Evolutionary conservation across 78 protist genomes (phyloP), one percentile per base, ranked within the genome.

Genomic region (Anaeramoeba flamelloides): DNA sequence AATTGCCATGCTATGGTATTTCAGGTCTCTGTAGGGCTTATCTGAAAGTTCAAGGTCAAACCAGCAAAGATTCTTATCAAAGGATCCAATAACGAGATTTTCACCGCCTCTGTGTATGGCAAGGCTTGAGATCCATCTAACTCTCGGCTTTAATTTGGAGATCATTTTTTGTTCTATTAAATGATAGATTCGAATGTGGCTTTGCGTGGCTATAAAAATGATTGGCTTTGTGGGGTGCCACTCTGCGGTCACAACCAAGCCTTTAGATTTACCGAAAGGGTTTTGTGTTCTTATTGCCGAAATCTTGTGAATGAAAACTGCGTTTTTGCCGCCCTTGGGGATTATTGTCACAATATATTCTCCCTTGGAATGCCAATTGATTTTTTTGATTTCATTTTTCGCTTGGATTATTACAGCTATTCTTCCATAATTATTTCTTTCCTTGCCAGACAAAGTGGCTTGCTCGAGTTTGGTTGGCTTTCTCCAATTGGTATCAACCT

Each of bases 221-320:
- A 77, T 74, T 30, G 99, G 99, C 88, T 86, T 79, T 33, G 80
- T 79, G n/a, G 99, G 98, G 74, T 96, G 98, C 92, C 94, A 96
- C 34, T 31, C 36, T 1, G 86, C 85, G 36, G 34, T 1, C 77
- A 86, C 86, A 1, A 90, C 80, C 17, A 8, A 64, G 0, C 89
- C 92, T 41, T 75, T 81, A 74, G 41, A 1, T 77, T 87, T 85
- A 8, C 40, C 0, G 78, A 92, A 88, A n/a, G 95, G 95, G 0
- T 0, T 0, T 36, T 83, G 75, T 3, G 81, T 32, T 40, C 40
- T 40, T n/a, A 26, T 36, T 83, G 79, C 87, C 77, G 82, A 78
- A 40, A 82, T 17, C 37, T 65, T 40, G 79, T 78, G 87, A 8
- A 81, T 38, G 17, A 81, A 38, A 81, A 64, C 78, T 37, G 78